Base-by-base conservation (phyloP, 495 filamentous ascomycete species). In the Penicillium manginii region DNA sequence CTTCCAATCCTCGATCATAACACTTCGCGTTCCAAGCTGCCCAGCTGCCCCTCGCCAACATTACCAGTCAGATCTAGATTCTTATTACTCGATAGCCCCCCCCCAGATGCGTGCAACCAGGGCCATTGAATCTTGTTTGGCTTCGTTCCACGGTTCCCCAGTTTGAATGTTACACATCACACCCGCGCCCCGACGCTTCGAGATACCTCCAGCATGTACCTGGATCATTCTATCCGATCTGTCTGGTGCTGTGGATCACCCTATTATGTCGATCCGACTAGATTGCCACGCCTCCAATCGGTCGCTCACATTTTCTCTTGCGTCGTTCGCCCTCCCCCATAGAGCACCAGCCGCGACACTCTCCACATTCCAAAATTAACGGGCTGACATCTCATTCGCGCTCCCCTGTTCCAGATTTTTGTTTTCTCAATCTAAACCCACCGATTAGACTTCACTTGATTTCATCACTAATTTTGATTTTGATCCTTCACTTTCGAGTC, bases 141-240 rank as follows among this genome's bases (percentile, higher is more conserved):
- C 14, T 46, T 17, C 21, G 45, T 57, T 57, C 57, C 57, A 53
- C 31, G 52, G 62, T 60, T 62, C 59, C 48, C 62, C 33, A 18
- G 17, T 21, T 40, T 21, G 17, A 63, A 68, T 68, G 54, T 68
- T 70, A 70, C 65, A 70, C 55, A 70, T 70, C 67, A 70, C 67
- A 65, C 63, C 51, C 29, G 48, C 45, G 54, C 51, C 21, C 55
- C 50, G 33, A 47, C 40, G 17, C n/a, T 43, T 54, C 47, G 35
- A 35, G 19, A 60, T 42, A 31, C 18, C 45, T 47, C 45, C 45
- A 47, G 22, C 45, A 47, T 47, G 43, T 59, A 32, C 56, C 54
- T 60, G 50, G 61, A 64, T 64, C 54, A 61, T 60, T 64, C 66
- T 42, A 62, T 55, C 49, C 53, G 64, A 67, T 65, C 59, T 69